Evolutionary conservation across 2,329 filamentous ascomycete genomes (phyloP), one percentile per base, ranked within the genome.

Genomic region (Dothideomycetes sp.): DNA sequence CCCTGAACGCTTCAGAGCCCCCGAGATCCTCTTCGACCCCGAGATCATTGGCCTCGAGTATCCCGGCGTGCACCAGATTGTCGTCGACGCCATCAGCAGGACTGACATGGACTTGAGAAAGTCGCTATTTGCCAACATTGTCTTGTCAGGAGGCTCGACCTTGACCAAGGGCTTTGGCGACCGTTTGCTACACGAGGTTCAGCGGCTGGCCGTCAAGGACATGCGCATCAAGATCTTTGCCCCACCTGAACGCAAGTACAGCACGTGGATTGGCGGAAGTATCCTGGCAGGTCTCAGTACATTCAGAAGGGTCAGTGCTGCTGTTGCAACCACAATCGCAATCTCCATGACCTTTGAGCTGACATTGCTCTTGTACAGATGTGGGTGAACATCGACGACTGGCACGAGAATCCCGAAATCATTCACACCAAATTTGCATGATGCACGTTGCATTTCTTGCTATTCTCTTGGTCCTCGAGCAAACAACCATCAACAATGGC

Each of bases 161-260:
- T 71, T 98, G 58, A 96, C 88, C 53, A 95, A 91, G 68, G 91
- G 91, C 31, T 98, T 98, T 59, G 89, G 89, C 43, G 91, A 96
- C 64, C 77, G 91, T 37, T 68, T 98, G 53, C 71, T 98, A 58
- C 80, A 84, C 52, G 91, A 98, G 67, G 82, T 96, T 51, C 91
- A 95, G 67, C 75, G 82, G 60, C 69, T 96, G 54, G 91, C 91
- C 9, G 87, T 96, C 53, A 95, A 95, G 71, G 91, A 98, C 62
- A 98, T 95, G 89, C 80, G 88, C 56, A 96, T 98, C 69, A 94
- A 95, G 73, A 98, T 98, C 59, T 94, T 94, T 68, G 91, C 91
- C 40, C 91, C 91, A 41, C 89, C 91, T 5, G 91, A 98, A 71
- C 76, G 91, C 51, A 94, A 96, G 65, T 98, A 96, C 69, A 95